These are phyloP conservation scores for Papiliotrema nemorosa DNA, from an alignment of 1,284 basidiomycete species.

Conservation along the genomic window DNA sequence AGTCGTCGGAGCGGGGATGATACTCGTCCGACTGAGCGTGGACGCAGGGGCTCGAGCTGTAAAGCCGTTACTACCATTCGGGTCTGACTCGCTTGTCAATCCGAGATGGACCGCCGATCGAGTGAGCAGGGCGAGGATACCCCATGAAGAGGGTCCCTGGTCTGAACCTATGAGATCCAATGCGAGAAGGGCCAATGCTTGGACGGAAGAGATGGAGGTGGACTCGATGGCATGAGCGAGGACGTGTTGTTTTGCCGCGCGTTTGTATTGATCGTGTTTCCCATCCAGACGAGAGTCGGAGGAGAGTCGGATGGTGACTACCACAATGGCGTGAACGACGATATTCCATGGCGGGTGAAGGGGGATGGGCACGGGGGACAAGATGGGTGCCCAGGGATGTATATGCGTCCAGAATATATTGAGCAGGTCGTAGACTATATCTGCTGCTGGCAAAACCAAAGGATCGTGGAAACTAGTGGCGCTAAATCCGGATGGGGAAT, in stretches of 20 bases:
- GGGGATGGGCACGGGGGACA: conserved; percentile 25
- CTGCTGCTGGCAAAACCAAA: conserved; percentile 43
- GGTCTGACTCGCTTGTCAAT: conserved; percentile 34
- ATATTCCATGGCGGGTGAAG: conserved; percentile 44
- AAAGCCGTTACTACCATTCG: conserved; percentile 7
- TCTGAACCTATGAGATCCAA: conserved; percentile 48
- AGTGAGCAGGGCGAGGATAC: conserved; percentile 46
- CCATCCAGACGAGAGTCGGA: conserved; percentile 34
- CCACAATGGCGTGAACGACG: conserved; percentile 48
- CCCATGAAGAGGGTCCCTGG: conserved; percentile 47
- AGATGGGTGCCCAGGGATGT: conserved; percentile 48
- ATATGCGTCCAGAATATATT: conserved; percentile 42
- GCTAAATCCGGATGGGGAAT: conserved; percentile 26
- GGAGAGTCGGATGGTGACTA: conserved; percentile 42
- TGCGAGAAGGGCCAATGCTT: conserved; percentile 46
- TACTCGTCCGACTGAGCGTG: conserved; percentile 37
- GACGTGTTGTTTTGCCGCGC: conserved; percentile 45
- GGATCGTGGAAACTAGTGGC: conserved; percentile 37
- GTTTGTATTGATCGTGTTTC: conserved; percentile 27
- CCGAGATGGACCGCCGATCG: conserved; percentile 47
- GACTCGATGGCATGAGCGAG: conserved; percentile 46
- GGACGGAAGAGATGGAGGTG: conserved; percentile 43
- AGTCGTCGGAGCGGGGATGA: conserved; percentile 39
- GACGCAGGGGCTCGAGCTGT: conserved; percentile 23
- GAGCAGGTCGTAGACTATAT: conserved; percentile 46